Conservation (phyloP, 148 eudicot species). For the Rhododendron vialii region DNA sequence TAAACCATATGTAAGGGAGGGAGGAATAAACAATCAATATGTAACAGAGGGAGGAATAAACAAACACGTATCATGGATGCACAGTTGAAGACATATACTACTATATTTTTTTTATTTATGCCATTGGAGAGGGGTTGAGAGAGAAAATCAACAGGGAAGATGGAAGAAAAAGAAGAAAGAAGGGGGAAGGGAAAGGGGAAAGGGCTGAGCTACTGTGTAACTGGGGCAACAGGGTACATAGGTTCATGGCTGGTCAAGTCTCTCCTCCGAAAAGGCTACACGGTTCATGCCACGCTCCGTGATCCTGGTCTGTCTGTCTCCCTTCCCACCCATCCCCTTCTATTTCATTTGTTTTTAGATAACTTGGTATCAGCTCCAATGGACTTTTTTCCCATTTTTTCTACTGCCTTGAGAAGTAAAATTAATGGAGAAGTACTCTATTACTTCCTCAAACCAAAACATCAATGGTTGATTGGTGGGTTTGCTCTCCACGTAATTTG, state of each 20-base stretch:
- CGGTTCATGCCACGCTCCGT: constrained; percentile 61
- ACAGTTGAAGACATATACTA: no score
- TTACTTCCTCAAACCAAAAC: no score
- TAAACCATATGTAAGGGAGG: no score
- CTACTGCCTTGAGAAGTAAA: background rate
- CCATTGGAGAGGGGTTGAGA: background rate
- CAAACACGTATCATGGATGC: background rate
- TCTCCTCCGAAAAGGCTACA: constrained; percentile 48
- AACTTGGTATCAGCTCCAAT: background rate
- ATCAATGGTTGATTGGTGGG: no score
- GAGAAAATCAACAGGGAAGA: background rate
- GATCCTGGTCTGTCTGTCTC: constrained; percentile 40
- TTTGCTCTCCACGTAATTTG: no score
- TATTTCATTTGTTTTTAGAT: no score
- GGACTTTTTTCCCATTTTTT: background rate
- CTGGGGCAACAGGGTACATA: constrained; percentile 70
- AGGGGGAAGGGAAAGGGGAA: background rate
- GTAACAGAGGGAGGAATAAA: no score
- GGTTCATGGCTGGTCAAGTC: constrained; percentile 78
- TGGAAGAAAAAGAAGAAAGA: constrained; percentile 1
- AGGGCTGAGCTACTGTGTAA: constrained; percentile 48
- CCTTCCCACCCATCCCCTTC: background rate
- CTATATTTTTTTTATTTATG: background rate
- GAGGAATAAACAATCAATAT: no score
- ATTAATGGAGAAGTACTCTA: no score